Base-by-base conservation (phyloP, 164 flowering plant species). In the Stephania japonica region DNA sequence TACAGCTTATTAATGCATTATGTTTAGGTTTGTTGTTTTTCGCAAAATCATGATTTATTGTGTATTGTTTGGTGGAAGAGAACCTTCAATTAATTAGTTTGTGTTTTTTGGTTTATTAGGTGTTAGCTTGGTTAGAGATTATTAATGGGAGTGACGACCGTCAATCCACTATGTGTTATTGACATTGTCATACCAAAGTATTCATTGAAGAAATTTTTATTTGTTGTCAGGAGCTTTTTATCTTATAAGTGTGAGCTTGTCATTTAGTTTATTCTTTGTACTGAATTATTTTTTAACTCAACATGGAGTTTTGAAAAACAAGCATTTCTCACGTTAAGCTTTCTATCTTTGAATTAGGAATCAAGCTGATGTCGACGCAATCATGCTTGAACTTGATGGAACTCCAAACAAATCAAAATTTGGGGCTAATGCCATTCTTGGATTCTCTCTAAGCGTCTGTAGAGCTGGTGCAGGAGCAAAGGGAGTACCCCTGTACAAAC, bases 401-500 rank as follows among this genome's bases (percentile, higher is more conserved):
- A 95, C 99, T 72, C 92, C 89, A 72, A 92, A 95, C 75, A 93
- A 92, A 82, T 89, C 97, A 42, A 90, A 87, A 75, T 69, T 95
- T 1, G 99, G 99, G 72, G 99, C 98, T 5, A 95, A 95, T 86
- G 95, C 99, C 6, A 91, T 90, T 71, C 82, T 95, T 53, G 99
- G 97, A 77, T 95, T 93, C 47, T 95, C 99, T 23, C 83, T 93
- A 23, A 90, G 97, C 68, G 87, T 90, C 12, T 95, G 99, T 75
- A 86, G 97, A 82, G 99, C 99, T 49, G 99, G 99, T 75, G 98
- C 99, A 9, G 99, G 94, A 68, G 98, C 95, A 10, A 93, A 91
- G 78, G 94, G 91, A 63, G 71, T 91, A 50, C 97, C 99, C 21
- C 77, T 95, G 70, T 95, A 95, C 86, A 87, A 84, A 80, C 97